phyloP scores from a whole-genome alignment of 345 rosid genomes.

The Kandelia obovata region DNA sequence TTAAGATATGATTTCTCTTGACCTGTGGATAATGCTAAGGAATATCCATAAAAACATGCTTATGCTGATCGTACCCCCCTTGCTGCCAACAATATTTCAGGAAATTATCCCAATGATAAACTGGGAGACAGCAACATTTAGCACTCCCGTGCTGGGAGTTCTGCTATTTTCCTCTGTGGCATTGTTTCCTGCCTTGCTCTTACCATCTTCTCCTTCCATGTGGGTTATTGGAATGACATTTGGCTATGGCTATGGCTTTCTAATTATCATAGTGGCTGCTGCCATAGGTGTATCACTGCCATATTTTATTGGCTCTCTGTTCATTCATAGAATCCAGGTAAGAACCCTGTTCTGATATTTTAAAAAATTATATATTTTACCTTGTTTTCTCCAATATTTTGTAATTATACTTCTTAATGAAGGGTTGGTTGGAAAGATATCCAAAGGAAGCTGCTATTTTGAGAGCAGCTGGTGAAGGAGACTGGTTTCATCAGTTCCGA shows the following conservation, averaged over 20 bases:
- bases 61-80: not conserved
- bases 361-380: not conserved
- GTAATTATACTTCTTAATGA: slow-evolving; percentile 14
- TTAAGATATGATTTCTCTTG: too few species aligned
- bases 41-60: too few species aligned
- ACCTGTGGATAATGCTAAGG: too few species aligned
- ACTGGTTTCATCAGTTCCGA: slow-evolving; percentile 90
- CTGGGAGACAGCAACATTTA: slow-evolving; percentile 85
- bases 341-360: slow-evolving; percentile 14
- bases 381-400: not conserved
- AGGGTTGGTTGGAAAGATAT: slow-evolving; percentile 88
- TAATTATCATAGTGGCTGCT: slow-evolving; percentile 61
- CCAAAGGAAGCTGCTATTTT: slow-evolving; percentile 89
- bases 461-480: slow-evolving; percentile 90
- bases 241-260: slow-evolving; percentile 90
- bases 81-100: slow-evolving; percentile 37
- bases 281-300: slow-evolving; percentile 88
- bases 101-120: slow-evolving; percentile 82
- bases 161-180: slow-evolving; percentile 80
- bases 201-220: slow-evolving; percentile 96
- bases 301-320: slow-evolving; percentile 72
- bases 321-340: slow-evolving; percentile 84
- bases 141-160: slow-evolving; percentile 71
- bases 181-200: slow-evolving; percentile 70
- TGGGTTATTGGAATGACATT: slow-evolving; percentile 98